Base-by-base conservation (phyloP, 1,284 basidiomycete genomes). In the Ganoderma boninense region DNA sequence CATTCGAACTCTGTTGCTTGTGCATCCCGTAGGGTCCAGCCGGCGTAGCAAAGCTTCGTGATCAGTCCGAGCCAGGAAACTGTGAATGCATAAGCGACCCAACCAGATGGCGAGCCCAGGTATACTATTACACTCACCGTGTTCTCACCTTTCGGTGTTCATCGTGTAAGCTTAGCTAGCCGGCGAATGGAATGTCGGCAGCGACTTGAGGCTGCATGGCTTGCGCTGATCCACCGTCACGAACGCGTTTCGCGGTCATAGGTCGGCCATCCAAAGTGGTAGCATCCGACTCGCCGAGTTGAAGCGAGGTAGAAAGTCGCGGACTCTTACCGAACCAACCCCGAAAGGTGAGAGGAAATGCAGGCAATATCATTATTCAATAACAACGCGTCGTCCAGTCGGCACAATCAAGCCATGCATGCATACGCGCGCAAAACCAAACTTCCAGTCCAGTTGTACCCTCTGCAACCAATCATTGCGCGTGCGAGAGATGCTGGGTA, bases 271-370 rank as follows among this genome's bases (percentile, higher is more conserved):
- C 18, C 5, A 23, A 57, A 54, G 14, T 26, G 49, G 11, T 32
- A 57, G 54, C 54, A 57, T 57, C 26, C 49, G 23, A 23, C 49
- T 54, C 13, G 49, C 23, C 49, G 49, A 52, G 29, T 52, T n/a
- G 49, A 52, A 56, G 29, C 26, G 29, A 35, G 26, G 13, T 4
- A 18, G 10, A 13, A 62, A 14, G 42, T 26, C 42, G 23, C 6
- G 29, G n/a, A 11, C 16, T 20, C 68, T 63, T 63, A 65, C 64
- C 68, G 29, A 64, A 46, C 66, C 49, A 62, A 72, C 68, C 71
- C 71, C 69, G 59, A 43, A 61, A 65, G 71, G 71, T 73, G 71
- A 73, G 69, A 64, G 61, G 10, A 40, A 69, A 66, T 29, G 65
- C 60, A 62, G 68, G 42, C 46, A 56, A 67, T 72, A 49, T 56